Evolutionary conservation across 139 green algal genomes (phyloP), one percentile per base, ranked within the genome.

Genomic region (Chlorella sp.): DNA sequence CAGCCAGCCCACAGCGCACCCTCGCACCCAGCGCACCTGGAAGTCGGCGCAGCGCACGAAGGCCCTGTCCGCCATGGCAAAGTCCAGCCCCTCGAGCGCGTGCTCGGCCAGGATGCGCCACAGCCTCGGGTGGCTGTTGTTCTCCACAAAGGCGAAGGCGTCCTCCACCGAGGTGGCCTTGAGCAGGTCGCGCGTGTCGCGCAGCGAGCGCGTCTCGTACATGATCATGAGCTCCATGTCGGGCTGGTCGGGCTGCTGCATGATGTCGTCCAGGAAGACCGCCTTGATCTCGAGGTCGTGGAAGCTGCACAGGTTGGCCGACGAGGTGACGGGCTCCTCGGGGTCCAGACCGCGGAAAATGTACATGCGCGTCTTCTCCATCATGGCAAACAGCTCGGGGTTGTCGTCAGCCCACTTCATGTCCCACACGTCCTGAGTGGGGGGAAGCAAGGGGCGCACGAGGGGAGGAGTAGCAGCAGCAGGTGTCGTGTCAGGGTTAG

Each of bases 41-140:
- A 83, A 86, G 42, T 86, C 83, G 2, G 31, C 64, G 35, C 72
- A 89, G 34, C 78, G 86, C 69, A 93, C 86, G 72, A 91, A 95
- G 1, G 80, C 85, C 73, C 89, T 92, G 65, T 95, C 90, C 1
- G 91, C 89, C n/a, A 86, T 86, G 14, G 73, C 68, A 55, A 91
- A 91, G 70, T 95, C 82, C 31, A 89, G 77, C 3, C 60, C 63
- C 60, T 88, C 72, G 49, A 96, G 82, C 22, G 87, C 87, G 71
- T 92, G 80, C 78, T 96, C 88, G 31, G 88, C 91, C 59, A 94
- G 80, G 61, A 91, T 85, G 62, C 78, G 79, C 90, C 90, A 96
- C 77, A 96, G 78, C n/a, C 85, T 73, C 4, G 82, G 79, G 73
- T 93, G 89, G 23, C 73, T 61, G 69, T 89, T 90, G 49, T 75